Conservation (phyloP, 2,329 filamentous ascomycete genomes). For the Parastagonospora avenae region DNA sequence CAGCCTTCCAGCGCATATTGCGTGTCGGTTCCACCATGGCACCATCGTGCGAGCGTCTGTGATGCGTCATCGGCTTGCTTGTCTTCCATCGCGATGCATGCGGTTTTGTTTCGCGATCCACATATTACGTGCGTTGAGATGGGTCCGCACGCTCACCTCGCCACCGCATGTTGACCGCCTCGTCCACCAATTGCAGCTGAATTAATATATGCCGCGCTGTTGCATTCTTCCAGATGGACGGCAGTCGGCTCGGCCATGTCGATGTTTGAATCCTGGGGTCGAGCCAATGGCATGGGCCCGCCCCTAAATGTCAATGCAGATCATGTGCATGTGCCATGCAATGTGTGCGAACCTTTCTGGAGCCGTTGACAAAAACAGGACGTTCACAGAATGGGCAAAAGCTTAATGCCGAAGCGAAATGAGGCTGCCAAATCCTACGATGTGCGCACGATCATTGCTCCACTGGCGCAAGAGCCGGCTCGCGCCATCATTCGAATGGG, state of each 20-base stretch:
- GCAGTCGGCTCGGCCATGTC: conserved; percentile 3
- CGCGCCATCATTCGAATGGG: background rate
- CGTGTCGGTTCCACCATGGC: background rate
- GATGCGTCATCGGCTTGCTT: conserved; percentile 7
- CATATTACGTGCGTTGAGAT: background rate
- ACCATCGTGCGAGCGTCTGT: conserved; percentile 1
- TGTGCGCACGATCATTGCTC: background rate
- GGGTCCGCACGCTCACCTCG: background rate
- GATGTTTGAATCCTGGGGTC: conserved; percentile 3
- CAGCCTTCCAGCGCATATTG: conserved; percentile 8
- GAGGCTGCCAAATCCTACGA: conserved; percentile 5
- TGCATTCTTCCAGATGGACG: background rate
- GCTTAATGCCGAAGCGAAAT: conserved; percentile 8
- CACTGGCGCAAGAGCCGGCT: background rate
- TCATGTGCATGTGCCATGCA: conserved; percentile 11
- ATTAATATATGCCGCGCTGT: background rate
- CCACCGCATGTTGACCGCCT: conserved; percentile 8
- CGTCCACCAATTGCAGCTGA: conserved; percentile 1
- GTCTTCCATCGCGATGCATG: background rate
- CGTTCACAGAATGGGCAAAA: conserved; percentile 1
- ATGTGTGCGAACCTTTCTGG: background rate
- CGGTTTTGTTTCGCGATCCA: conserved; percentile 1
- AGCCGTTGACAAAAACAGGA: conserved; percentile 1
- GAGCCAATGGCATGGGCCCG: conserved; percentile 6
- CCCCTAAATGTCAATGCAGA: conserved; percentile 13